Percentiles rank a stretch among this genome's conserved stretches.
Conservation (phyloP, 192 early-diverging fungal genomes). For the Gaertneriomyces semiglobifer region DNA sequence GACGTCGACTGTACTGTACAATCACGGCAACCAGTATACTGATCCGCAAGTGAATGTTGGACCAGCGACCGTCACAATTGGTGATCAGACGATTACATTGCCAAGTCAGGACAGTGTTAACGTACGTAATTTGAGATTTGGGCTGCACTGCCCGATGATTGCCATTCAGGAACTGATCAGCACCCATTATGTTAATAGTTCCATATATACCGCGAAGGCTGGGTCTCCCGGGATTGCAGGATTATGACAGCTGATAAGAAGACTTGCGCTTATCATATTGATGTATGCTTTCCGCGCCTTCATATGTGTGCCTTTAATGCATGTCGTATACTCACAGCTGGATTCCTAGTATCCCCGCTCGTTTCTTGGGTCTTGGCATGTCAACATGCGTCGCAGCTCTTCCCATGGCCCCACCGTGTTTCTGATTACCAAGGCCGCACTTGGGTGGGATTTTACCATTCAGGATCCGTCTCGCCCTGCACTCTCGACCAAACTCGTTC, state of each 20-base stretch:
- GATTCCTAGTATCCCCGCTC: conserved; percentile 10
- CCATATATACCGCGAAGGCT: conserved; percentile 17
- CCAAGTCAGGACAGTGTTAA: no score
- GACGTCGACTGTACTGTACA: no score
- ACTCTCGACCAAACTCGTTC: conserved; percentile 1
- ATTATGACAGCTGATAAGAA: conserved; percentile 22
- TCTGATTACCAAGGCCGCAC: conserved; percentile 18
- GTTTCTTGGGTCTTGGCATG: conserved; percentile 23
- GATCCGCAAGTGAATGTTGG: no score
- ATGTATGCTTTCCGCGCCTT: conserved; percentile 1
- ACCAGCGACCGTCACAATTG: no score
- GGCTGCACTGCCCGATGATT: no score
- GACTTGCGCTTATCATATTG: conserved; percentile 19
- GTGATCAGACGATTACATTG: no score
- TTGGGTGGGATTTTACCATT: conserved; percentile 25
- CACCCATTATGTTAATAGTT: neutral
- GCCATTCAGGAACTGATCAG: no score
- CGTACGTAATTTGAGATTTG: no score
- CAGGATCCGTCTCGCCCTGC: conserved; percentile 16
- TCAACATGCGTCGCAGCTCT: conserved; percentile 26
- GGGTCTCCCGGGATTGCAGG: conserved; percentile 23
- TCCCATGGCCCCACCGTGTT: conserved; percentile 20
- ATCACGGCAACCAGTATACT: no score
- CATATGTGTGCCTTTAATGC: neutral
- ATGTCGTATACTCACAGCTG: neutral